Evolutionary conservation across 257 asterid genomes (phyloP).

Genomic region (Rubia yunnanensis): DNA sequence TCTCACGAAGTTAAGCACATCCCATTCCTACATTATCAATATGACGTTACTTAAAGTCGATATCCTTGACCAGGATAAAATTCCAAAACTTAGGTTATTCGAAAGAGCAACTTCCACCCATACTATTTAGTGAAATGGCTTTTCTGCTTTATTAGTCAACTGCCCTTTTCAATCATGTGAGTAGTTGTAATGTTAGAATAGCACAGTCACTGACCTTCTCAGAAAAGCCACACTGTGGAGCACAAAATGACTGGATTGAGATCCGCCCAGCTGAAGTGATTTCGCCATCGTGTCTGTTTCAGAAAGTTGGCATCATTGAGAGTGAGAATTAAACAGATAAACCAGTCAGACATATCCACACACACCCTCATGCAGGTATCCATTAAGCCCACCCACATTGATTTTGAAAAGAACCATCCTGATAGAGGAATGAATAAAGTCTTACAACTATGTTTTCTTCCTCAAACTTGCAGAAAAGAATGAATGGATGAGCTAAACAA

Average conservation of each 20-base stretch:
- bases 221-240: slow-evolving; percentile 85
- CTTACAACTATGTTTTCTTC: neutral
- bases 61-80: neutral
- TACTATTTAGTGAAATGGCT: neutral
- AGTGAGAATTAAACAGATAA: neutral
- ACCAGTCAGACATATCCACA: neutral
- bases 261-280: slow-evolving; percentile 51
- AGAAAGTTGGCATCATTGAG: neutral
- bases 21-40: slow-evolving; percentile 54
- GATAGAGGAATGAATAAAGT: neutral
- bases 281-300: slow-evolving; percentile 46
- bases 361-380: neutral
- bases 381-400: neutral
- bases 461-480: neutral
- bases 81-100: neutral
- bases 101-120: neutral
- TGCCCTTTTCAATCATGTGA: neutral
- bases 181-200: neutral
- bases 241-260: slow-evolving; percentile 82
- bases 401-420: neutral
- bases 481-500: neutral
- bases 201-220: slow-evolving; percentile 33
- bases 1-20: slow-evolving; percentile 71
- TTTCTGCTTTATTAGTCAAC: neutral
- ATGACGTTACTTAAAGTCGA: neutral